phyloP scores from a whole-genome alignment of 495 filamentous ascomycete genomes.

The Baudoinia panamericana region DNA sequence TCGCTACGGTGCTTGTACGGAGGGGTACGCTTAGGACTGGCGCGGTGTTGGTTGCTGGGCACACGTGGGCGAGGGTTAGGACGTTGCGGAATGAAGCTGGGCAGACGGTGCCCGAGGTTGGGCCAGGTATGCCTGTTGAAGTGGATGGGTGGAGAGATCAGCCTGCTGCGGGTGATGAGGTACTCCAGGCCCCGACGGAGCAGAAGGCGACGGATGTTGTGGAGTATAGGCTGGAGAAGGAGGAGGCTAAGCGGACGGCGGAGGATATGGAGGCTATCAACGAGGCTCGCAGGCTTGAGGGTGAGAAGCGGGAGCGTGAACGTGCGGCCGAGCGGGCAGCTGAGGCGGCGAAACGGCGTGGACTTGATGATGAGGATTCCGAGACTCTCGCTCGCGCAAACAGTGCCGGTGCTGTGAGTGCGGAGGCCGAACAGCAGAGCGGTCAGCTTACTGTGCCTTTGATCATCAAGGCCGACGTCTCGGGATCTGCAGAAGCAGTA shows the following conservation, averaged over 20 bases:
- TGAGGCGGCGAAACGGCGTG: conserved; percentile 14
- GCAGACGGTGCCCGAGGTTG: conserved; percentile 52
- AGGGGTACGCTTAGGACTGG: conserved; percentile 72
- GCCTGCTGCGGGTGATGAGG: conserved; percentile 75
- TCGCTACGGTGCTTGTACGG: conserved; percentile 78
- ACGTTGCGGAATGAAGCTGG: conserved; percentile 78
- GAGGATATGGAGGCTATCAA: conserved; percentile 69
- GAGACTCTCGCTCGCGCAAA: conserved; percentile 17
- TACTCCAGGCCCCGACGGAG: conserved; percentile 70
- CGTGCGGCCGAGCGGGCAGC: conserved; percentile 30
- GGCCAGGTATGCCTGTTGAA: conserved; percentile 80
- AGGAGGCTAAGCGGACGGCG: conserved; percentile 46
- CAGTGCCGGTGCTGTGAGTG: conserved; percentile 10
- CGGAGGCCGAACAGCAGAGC: conserved; percentile 15
- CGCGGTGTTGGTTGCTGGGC: conserved; percentile 77
- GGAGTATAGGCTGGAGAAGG: conserved; percentile 53
- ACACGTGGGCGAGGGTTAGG: conserved; percentile 70
- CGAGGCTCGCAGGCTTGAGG: conserved; percentile 46
- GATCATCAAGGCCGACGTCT: conserved; percentile 84
- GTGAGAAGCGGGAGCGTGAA: conserved; percentile 46
- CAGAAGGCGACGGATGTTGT: conserved; percentile 69
- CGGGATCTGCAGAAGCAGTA: conserved; percentile 85
- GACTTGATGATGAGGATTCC: conserved; percentile 3
- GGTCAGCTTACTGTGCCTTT: conserved; percentile 60
- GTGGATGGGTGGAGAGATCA: conserved; percentile 90